A percentile compares a stretch with the other conserved stretches of the same genome.
These are phyloP conservation scores for Chlamydomonas incerta DNA, from an alignment of 139 green algal genomes.

Conservation along the genomic window DNA sequence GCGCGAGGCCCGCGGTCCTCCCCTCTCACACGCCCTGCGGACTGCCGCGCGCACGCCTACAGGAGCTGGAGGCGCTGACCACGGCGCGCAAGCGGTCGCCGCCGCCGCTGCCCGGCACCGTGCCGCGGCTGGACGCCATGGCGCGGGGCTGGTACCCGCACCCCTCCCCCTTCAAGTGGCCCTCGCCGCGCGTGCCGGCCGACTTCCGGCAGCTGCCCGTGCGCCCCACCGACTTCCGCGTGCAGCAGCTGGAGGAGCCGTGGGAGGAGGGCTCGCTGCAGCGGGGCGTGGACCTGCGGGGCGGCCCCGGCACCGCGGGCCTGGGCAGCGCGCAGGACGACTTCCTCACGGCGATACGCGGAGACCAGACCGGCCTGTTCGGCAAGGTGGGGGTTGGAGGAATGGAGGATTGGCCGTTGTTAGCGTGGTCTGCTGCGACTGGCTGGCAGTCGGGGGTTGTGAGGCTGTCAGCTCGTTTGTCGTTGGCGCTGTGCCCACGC, in stretches of 20 bases:
- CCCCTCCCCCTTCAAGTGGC: slow-evolving; percentile 68
- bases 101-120: slow-evolving; percentile 12
- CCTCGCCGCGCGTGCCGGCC: slow-evolving; percentile 42
- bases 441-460: too few species aligned
- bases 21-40: too few species aligned
- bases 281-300: neutral
- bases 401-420: too few species aligned
- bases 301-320: neutral
- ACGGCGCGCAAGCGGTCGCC: neutral
- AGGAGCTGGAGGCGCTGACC: neutral
- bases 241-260: slow-evolving; percentile 60
- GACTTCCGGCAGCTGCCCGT: slow-evolving; percentile 26
- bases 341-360: slow-evolving; percentile 36
- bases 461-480: neutral
- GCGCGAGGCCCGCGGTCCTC: too few species aligned
- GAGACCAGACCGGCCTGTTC: slow-evolving; percentile 34
- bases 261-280: slow-evolving; percentile 55
- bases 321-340: neutral
- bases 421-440: too few species aligned
- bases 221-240: slow-evolving; percentile 36
- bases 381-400: slow-evolving; percentile 12
- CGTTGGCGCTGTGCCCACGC: too few species aligned
- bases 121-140: slow-evolving; percentile 33
- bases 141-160: slow-evolving; percentile 65
- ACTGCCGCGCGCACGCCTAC: neutral